Evolutionary conservation across 352 stramenopile genomes (phyloP), one percentile per base, ranked within the genome.

Genomic region (Pythium vanterpoolii): DNA sequence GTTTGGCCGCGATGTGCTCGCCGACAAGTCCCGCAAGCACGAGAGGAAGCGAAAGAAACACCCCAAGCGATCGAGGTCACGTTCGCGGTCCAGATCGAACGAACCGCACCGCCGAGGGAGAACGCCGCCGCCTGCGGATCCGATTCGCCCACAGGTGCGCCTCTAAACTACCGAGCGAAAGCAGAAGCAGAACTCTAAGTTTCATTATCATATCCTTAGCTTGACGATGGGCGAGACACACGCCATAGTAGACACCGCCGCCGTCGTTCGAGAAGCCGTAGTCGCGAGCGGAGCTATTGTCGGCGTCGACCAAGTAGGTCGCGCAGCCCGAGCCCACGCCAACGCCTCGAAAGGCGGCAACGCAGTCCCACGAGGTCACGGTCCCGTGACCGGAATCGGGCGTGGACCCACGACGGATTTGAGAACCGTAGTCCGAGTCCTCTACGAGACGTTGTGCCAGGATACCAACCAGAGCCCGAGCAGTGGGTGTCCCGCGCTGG

Each of bases 321-420:
- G 19, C 50, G 55, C 16, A 77, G 67, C 46, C 68, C 59, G 5
- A 60, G 52, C 30, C 26, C 24, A 51, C 73, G 66, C 28, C 62
- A 50, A 26, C 47, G 55, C 44, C 53, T 50, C 27, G 52, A 60
- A 30, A 28, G 44, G 26, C 44, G 63, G 39, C 52, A 46, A 3
- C 62, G 59, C 14, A 64, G 64, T 8, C 70, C 55, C n/a, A 54
- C 60, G 1, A 27, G 43, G 34, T 60, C 52, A 1, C 52, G 26
- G 4, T 57, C 73, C 8, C 43, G 56, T 13, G 68, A 78, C 18
- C 66, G 58, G 24, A 16, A 48, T 48, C 42, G n/a, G 9, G 19
- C 73, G 33, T 95, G 85, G 85, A 84, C 78, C 16, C 85, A 95
- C 44, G 77, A 79, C 21, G 85, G 70, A 1, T 95, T 89, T 39